These are phyloP conservation scores for Tricladium varicosporioides DNA, from an alignment of 2,329 filamentous ascomycete species.

Conservation along the genomic window DNA sequence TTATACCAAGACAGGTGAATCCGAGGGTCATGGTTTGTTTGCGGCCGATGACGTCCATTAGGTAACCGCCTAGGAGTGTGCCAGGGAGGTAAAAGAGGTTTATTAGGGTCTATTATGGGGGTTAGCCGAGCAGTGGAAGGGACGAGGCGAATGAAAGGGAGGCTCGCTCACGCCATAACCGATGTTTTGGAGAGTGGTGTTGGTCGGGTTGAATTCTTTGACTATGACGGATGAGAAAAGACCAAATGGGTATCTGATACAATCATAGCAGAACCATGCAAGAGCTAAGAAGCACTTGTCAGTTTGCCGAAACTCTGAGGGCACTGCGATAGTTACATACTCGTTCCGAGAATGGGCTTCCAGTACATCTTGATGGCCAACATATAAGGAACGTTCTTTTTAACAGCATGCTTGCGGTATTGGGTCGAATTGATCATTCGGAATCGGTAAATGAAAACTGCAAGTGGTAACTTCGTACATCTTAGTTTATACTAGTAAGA, in stretches of 20 bases:
- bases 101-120: slow-evolving; percentile 38
- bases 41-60: slow-evolving; percentile 23
- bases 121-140: neutral
- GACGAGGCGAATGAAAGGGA: neutral
- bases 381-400: slow-evolving; percentile 48
- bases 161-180: slow-evolving; percentile 6
- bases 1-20: neutral
- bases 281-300: no score
- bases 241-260: slow-evolving; percentile 53
- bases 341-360: slow-evolving; percentile 44
- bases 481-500: no score
- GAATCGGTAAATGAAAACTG: slow-evolving; percentile 51
- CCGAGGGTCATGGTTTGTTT: neutral
- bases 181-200: slow-evolving; percentile 41
- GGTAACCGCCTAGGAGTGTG: slow-evolving; percentile 44
- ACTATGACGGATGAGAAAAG: slow-evolving; percentile 55
- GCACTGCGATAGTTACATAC: slow-evolving; percentile 45
- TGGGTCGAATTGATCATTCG: slow-evolving; percentile 50
- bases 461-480: slow-evolving; percentile 38
- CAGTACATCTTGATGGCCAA: slow-evolving; percentile 66
- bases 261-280: slow-evolving; percentile 55
- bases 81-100: slow-evolving; percentile 52
- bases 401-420: slow-evolving; percentile 27
- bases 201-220: slow-evolving; percentile 39
- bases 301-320: no score